Conservation (phyloP, 2,329 filamentous ascomycete species). For the Neonectria coccinea region DNA sequence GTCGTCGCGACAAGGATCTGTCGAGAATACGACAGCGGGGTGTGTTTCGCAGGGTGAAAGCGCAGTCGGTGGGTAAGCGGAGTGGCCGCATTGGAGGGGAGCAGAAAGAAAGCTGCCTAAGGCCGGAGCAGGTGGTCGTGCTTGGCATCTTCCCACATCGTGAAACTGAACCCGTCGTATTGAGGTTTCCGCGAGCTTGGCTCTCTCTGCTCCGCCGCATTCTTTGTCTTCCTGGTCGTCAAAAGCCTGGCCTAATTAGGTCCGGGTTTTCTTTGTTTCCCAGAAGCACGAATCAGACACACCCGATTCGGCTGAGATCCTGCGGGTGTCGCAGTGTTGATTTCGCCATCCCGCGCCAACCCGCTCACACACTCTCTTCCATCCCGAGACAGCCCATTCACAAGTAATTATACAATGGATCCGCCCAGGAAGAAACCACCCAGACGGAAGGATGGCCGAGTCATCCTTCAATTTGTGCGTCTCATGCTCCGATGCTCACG, state of each 20-base stretch:
- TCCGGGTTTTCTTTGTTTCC: not conserved
- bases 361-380: slow-evolving; percentile 5
- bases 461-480: slow-evolving; percentile 85
- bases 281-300: not conserved
- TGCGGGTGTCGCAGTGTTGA: slow-evolving; percentile 1
- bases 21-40: not conserved
- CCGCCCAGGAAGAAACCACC: slow-evolving; percentile 48
- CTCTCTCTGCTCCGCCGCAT: not conserved
- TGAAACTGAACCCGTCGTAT: slow-evolving; percentile 7
- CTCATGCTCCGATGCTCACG: slow-evolving; percentile 15
- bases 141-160: not conserved
- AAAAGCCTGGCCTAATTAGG: too few relatives aligned
- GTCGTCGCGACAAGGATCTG: not conserved
- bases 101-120: too few relatives aligned
- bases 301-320: slow-evolving; percentile 3
- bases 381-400: slow-evolving; percentile 30
- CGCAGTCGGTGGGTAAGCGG: slow-evolving; percentile 1
- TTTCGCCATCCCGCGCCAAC: slow-evolving; percentile 12
- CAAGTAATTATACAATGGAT: slow-evolving; percentile 45
- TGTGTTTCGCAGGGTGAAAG: slow-evolving; percentile 6
- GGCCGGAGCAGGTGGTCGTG: too few relatives aligned
- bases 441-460: slow-evolving; percentile 69
- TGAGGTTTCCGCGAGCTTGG: slow-evolving; percentile 5
- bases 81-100: slow-evolving; percentile 2
- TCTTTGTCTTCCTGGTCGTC: not conserved